A percentile compares a stretch with the other conserved stretches of the same genome.
phyloP scores from a whole-genome alignment of 2,329 filamentous ascomycete genomes.

The Pseudocercospora fijiensis region DNA sequence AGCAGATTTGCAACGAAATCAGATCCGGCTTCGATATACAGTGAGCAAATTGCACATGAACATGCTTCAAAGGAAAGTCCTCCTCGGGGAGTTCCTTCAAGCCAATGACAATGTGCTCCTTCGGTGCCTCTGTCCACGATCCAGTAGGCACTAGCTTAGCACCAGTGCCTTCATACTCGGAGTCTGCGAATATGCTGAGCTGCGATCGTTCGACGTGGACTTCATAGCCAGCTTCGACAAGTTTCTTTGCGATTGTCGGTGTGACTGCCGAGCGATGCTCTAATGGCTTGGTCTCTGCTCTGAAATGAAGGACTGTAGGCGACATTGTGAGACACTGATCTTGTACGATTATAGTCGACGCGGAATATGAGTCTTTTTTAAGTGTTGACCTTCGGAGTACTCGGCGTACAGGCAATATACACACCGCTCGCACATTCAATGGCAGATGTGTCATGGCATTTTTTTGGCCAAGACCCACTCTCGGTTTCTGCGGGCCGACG shows the following conservation, averaged over 20 bases:
- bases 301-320: slow-evolving; percentile 34
- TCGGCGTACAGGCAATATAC: not conserved
- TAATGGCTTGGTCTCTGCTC: slow-evolving; percentile 41
- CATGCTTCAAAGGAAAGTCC: slow-evolving; percentile 68
- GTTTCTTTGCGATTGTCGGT: slow-evolving; percentile 42
- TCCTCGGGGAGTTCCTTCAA: slow-evolving; percentile 53
- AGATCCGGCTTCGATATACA: slow-evolving; percentile 26
- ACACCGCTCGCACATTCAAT: no score
- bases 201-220: slow-evolving; percentile 44
- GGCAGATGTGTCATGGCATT: not conserved
- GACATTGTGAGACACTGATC: slow-evolving; percentile 24
- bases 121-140: slow-evolving; percentile 45
- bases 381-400: not conserved
- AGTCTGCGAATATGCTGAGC: slow-evolving; percentile 43
- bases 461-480: not conserved
- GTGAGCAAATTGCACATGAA: slow-evolving; percentile 45
- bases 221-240: slow-evolving; percentile 44
- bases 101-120: slow-evolving; percentile 40
- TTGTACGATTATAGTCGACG: not conserved
- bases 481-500: not conserved
- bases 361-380: not conserved
- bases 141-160: slow-evolving; percentile 43
- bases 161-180: slow-evolving; percentile 44
- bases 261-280: slow-evolving; percentile 42
- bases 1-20: not conserved